Base-by-base conservation (phyloP, 2,329 filamentous ascomycete species). In the Microdochium bolleyi region DNA sequence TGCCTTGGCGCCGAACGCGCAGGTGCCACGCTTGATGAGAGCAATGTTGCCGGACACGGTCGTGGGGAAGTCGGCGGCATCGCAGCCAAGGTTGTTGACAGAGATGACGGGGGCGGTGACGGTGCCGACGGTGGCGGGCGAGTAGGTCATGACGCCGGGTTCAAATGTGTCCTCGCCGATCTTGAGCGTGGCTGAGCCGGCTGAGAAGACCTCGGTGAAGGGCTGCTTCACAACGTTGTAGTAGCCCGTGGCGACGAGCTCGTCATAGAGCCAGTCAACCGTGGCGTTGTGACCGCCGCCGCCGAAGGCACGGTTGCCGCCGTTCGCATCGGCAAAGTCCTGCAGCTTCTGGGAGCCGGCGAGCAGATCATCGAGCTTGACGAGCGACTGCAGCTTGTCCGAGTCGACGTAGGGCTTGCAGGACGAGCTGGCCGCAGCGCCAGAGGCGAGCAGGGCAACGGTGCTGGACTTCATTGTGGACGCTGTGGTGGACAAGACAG, bases 1-100 rank as follows among this genome's bases (percentile, higher is more conserved):
- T 7, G 80, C 74, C 70, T 88, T 87, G 22, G 73, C 60, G 8
- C 72, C 75, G 53, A 87, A 87, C 16, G 73, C 59, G 62, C 84
- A 88, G 1, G 60, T 67, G 52, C 84, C 84, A 58, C 84, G 77
- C 5, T 72, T 73, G 52, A 87, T 73, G 22, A 87, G 70, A 4
- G 81, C 84, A 48, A 87, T 76, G 21, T 74, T 78, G 37, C 78
- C 82, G 3, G 70, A 60, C 14, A 82, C 68, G 2, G 67, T 67
- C 2, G 72, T 67, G 1, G 83, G 77, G 64, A 72, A 86, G 62
- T 85, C 80, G 13, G 67, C 64, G 11, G 68, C 67, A 3, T 64
- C 63, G 62, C 83, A 85, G 46, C 82, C 82, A 3, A 82, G 62
- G 62, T 78, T 77, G 24, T 69, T 63, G 16, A 79, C 75, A 24